phyloP scores from a whole-genome alignment of 139 green algal genomes.

The Chloropicon primus region DNA sequence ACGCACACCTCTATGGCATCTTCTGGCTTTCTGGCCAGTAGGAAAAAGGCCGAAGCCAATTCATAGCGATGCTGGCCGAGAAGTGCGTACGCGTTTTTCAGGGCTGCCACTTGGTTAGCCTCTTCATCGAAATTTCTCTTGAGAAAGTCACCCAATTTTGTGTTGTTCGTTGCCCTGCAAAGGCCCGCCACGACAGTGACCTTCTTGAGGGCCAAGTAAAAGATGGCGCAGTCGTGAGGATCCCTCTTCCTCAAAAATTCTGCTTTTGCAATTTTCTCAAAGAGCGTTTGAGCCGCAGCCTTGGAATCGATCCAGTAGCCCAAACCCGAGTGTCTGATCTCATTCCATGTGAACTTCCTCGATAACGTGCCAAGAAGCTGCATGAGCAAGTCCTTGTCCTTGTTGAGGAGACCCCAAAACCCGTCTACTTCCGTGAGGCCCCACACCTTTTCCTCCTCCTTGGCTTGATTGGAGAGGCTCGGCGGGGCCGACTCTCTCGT shows the following conservation, averaged over 20 bases:
- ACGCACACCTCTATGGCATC: conserved; percentile 8
- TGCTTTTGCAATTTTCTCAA: conserved; percentile 9
- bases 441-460: background rate
- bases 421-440: background rate
- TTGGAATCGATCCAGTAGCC: background rate
- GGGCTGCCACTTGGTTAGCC: conserved; percentile 8
- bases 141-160: conserved; percentile 16
- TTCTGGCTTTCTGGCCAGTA: conserved; percentile 2
- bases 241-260: conserved; percentile 13
- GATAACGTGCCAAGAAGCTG: background rate
- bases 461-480: too few relatives aligned
- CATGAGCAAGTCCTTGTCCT: background rate
- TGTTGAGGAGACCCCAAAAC: background rate
- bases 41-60: conserved; percentile 17
- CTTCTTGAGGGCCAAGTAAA: conserved; percentile 12
- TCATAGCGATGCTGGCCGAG: conserved; percentile 16
- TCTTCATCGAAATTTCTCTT: conserved; percentile 14
- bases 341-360: background rate
- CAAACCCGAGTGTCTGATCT: background rate
- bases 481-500: too few relatives aligned
- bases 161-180: conserved; percentile 17
- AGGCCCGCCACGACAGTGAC: conserved; percentile 14
- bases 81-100: conserved; percentile 21
- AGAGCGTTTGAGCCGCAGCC: background rate
- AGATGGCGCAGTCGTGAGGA: conserved; percentile 12